Evolutionary conservation across 768 basidiomycete genomes (phyloP).

Genomic region (Naganishia antarctica): DNA sequence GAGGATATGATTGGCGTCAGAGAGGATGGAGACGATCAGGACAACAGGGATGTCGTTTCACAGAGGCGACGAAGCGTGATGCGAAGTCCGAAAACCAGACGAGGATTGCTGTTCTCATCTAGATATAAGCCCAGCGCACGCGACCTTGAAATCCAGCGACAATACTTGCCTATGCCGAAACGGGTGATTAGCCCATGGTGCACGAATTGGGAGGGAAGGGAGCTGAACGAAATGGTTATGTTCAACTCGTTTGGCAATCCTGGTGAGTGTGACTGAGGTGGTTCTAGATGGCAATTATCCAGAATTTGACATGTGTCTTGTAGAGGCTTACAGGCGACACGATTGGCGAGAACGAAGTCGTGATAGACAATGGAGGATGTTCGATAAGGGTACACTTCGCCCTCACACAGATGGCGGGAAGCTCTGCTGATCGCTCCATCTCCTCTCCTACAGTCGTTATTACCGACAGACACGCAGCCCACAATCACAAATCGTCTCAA

Average conservation of each 20-base stretch:
- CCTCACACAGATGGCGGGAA: no score
- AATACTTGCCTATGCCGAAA: constrained; percentile 5
- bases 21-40: background rate
- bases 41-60: no score
- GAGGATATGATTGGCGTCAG: no score
- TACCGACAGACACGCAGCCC: constrained; percentile 32
- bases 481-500: constrained; percentile 27
- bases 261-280: constrained; percentile 25
- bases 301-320: background rate
- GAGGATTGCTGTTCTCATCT: constrained; percentile 5
- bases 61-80: background rate
- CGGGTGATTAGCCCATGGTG: constrained; percentile 43
- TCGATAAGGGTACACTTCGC: constrained; percentile 28
- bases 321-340: constrained; percentile 23
- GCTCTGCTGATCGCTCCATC: background rate
- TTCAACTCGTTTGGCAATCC: constrained; percentile 26
- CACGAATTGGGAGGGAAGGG: constrained; percentile 32
- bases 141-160: constrained; percentile 12
- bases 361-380: constrained; percentile 30
- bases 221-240: constrained; percentile 31
- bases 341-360: constrained; percentile 25
- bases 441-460: constrained; percentile 25
- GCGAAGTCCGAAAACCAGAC: background rate
- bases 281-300: background rate
- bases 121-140: background rate